Percentiles rank a stretch among this genome's conserved stretches.
Conservation (phyloP, 495 filamentous ascomycete species). For the Aspergillus ostianus region DNA sequence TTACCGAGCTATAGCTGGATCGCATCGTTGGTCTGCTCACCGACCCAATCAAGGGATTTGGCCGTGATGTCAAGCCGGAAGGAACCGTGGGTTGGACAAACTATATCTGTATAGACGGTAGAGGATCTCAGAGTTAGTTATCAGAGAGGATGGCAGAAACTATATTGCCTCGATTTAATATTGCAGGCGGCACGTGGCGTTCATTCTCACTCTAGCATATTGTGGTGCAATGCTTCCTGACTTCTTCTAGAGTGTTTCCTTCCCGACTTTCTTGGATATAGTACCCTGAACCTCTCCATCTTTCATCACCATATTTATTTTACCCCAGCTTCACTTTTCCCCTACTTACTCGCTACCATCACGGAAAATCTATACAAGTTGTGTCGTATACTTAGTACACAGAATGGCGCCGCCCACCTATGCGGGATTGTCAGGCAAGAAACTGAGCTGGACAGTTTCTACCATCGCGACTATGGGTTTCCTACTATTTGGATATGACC, state of each 20-base stretch:
- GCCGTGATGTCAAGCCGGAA: not conserved
- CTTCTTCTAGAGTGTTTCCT: too few species aligned
- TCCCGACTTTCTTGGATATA: not conserved
- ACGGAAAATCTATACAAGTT: not conserved
- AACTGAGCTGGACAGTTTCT: conserved; percentile 57
- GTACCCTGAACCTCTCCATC: not conserved
- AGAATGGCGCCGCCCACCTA: conserved; percentile 39
- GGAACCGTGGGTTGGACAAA: not conserved
- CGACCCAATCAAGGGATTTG: not conserved
- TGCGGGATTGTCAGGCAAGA: conserved; percentile 59
- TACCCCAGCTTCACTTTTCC: not conserved
- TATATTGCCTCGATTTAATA: not conserved
- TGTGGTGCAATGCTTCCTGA: not conserved
- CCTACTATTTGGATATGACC: conserved; percentile 66
- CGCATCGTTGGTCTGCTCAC: not conserved
- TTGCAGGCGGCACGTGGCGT: not conserved
- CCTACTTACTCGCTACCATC: not conserved
- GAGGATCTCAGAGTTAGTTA: not conserved
- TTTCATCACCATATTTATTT: not conserved
- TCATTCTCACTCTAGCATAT: not conserved
- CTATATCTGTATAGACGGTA: not conserved
- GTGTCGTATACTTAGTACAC: not conserved
- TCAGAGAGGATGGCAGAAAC: not conserved
- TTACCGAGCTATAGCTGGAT: not conserved
- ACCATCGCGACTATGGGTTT: conserved; percentile 66